Conservation (phyloP, 352 stramenopile species). For the Pythium rishiriense region DNA sequence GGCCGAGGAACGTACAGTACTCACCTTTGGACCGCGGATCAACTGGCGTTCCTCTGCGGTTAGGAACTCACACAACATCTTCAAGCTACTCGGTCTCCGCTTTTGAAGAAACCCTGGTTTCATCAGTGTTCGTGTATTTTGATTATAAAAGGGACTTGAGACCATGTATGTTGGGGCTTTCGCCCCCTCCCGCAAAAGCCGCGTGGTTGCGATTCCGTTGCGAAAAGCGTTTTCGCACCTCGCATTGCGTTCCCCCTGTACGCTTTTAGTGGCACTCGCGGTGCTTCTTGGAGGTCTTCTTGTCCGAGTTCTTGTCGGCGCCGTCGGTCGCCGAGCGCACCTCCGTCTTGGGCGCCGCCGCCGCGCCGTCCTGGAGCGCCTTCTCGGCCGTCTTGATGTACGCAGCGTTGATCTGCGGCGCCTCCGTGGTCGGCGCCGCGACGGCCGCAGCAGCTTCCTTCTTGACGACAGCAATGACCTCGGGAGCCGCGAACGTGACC, state of each 20-base stretch:
- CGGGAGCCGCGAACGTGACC: constrained; percentile 47
- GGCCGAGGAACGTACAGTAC: no score
- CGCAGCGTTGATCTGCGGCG: constrained; percentile 34
- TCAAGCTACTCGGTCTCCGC: no score
- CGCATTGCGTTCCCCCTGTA: no score
- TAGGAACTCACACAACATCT: neutral
- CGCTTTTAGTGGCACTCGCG: constrained; percentile 17
- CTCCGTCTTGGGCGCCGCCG: neutral
- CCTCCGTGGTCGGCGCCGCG: neutral
- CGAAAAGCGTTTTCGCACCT: no score
- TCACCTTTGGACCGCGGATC: constrained; percentile 1
- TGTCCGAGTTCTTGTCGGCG: neutral
- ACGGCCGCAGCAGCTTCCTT: neutral
- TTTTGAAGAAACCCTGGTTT: no score
- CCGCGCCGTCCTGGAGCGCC: constrained; percentile 26
- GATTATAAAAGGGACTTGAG: no score
- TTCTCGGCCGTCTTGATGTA: constrained; percentile 39
- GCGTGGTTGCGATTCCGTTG: no score
- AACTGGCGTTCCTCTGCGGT: constrained; percentile 4
- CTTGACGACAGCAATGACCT: constrained; percentile 47
- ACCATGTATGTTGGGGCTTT: no score
- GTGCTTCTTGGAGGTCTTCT: constrained; percentile 6
- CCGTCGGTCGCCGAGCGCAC: constrained; percentile 4
- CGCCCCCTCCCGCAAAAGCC: no score
- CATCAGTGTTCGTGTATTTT: no score